These are phyloP conservation scores for Orobanche coerulescens DNA, from an alignment of 257 asterid species.

Conservation along the genomic window DNA sequence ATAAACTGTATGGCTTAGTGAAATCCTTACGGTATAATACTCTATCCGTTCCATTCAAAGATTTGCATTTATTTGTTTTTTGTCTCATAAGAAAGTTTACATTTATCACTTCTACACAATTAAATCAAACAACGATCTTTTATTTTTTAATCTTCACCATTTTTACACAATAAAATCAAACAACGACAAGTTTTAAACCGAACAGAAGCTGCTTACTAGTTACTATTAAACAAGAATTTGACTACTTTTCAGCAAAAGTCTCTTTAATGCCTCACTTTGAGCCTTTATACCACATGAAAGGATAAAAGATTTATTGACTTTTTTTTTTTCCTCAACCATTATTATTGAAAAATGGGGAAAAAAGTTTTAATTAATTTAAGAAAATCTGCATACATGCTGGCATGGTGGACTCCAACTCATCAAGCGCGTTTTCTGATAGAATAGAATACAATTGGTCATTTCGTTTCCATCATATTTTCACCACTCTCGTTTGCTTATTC, in stretches of 20 bases:
- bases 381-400: background rate
- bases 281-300: slow-evolving; percentile 16
- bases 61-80: no score
- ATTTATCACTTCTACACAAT: no score
- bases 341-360: background rate
- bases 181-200: no score
- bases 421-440: slow-evolving; percentile 15
- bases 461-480: background rate
- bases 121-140: no score
- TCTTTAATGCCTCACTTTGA: background rate
- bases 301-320: slow-evolving; percentile 14
- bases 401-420: slow-evolving; percentile 18
- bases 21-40: no score
- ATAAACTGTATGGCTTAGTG: no score
- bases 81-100: no score
- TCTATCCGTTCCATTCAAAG: no score
- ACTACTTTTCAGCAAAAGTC: slow-evolving; percentile 6
- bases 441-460: background rate
- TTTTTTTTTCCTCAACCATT: background rate
- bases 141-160: no score
- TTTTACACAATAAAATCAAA: no score
- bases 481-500: background rate
- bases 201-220: no score
- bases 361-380: background rate
- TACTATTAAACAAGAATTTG: slow-evolving; percentile 1